Evolutionary conservation across 257 asterid species (phyloP).

Genomic region (Forsythia suspensa): DNA sequence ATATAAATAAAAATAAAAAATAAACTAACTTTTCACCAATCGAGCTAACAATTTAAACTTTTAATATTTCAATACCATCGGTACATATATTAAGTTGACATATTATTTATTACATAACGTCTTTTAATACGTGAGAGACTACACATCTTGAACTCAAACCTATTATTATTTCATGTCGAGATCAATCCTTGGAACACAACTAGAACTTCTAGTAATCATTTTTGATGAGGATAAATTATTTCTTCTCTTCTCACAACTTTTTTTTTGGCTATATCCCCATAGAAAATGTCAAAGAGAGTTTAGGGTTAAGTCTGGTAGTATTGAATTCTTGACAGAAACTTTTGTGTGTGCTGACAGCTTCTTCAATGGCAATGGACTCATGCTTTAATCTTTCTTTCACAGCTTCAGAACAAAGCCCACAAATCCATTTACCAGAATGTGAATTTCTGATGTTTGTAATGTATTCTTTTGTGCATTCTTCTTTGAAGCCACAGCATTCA

Average conservation of each 20-base stretch:
- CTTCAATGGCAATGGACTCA: constrained; percentile 29
- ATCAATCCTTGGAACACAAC: constrained; percentile 46
- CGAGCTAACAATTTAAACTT: neutral
- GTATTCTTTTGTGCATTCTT: constrained; percentile 49
- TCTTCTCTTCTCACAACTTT: constrained; percentile 26
- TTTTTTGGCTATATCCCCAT: constrained; percentile 44
- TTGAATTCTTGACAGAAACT: constrained; percentile 43
- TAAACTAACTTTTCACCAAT: neutral
- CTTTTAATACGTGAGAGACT: neutral
- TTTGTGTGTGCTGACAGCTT: constrained; percentile 37
- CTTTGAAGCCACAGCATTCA: constrained; percentile 56
- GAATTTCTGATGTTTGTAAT: constrained; percentile 30
- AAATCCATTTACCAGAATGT: constrained; percentile 53
- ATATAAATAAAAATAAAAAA: neutral
- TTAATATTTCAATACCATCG: neutral
- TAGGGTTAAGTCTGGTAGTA: constrained; percentile 44
- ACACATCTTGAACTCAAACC: neutral
- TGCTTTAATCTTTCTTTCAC: constrained; percentile 35
- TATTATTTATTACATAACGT: neutral
- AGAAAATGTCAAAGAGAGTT: constrained; percentile 40
- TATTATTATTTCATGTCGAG: neutral
- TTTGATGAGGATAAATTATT: constrained; percentile 17
- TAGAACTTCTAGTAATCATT: constrained; percentile 33
- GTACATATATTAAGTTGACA: no score
- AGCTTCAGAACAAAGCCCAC: constrained; percentile 66